Percentiles rank a stretch among this genome's conserved stretches.
These are phyloP conservation scores for Solanum raphanifolium DNA, from an alignment of 257 asterid species.

Conservation along the genomic window DNA sequence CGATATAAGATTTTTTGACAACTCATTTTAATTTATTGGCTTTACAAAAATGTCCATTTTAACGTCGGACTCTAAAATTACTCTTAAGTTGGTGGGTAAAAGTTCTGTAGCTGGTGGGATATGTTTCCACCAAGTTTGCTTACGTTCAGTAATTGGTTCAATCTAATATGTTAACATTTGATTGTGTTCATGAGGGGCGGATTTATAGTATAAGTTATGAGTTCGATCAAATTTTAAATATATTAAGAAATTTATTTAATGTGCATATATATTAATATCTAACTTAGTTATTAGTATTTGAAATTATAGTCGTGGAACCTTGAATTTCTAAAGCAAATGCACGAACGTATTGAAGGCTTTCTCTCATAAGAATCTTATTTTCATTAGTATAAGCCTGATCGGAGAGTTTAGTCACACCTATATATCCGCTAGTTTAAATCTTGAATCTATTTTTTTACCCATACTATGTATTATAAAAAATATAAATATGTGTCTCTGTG, in stretches of 20 bases:
- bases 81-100: neutral
- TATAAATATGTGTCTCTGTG: neutral
- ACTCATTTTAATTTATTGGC: neutral
- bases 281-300: neutral
- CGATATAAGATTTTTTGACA: no score
- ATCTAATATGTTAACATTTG: neutral
- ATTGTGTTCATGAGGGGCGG: neutral
- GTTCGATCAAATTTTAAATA: neutral
- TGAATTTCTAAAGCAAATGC: neutral
- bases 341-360: no score
- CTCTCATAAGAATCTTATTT: no score
- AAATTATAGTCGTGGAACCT: neutral
- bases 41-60: no score
- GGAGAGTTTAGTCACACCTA: no score
- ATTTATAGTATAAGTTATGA: neutral
- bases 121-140: neutral
- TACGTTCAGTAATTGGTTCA: neutral
- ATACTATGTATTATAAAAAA: neutral
- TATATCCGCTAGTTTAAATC: neutral
- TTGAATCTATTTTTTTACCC: neutral
- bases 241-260: no score
- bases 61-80: neutral
- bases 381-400: no score
- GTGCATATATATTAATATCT: neutral
- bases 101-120: neutral